Evolutionary conservation across 495 filamentous ascomycete genomes (phyloP).

Genomic region (Aspergillus ellipticus): DNA sequence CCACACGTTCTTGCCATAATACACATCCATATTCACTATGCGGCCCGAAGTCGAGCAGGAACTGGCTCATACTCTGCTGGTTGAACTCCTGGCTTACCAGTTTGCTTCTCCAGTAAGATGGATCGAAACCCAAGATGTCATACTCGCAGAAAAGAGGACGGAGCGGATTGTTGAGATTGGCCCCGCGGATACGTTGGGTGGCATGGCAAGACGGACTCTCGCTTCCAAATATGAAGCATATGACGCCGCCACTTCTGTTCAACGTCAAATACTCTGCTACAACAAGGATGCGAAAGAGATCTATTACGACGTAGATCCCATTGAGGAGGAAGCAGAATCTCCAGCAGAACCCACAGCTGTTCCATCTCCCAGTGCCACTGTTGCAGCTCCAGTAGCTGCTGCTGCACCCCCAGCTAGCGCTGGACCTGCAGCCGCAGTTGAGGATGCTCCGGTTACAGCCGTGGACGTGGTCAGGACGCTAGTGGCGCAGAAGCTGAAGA

Average conservation of each 20-base stretch:
- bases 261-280: constrained; percentile 97
- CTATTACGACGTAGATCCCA: constrained; percentile 96
- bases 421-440: constrained; percentile 45
- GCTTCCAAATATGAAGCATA: constrained; percentile 98
- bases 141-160: constrained; percentile 89
- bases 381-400: constrained; percentile 45
- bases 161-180: constrained; percentile 98
- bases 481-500: constrained; percentile 99
- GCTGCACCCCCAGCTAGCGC: constrained; percentile 35
- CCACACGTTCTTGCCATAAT: constrained; percentile 4
- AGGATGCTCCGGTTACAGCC: constrained; percentile 81
- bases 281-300: constrained; percentile 99
- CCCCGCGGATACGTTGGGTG: constrained; percentile 95
- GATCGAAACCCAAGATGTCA: constrained; percentile 99
- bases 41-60: constrained; percentile 98
- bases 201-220: constrained; percentile 94
- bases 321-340: constrained; percentile 80
- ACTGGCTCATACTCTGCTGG: constrained; percentile 92
- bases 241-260: constrained; percentile 91
- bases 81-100: constrained; percentile 98
- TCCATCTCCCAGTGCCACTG: constrained; percentile 36
- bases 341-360: constrained; percentile 42
- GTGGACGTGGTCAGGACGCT: constrained; percentile 85
- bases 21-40: constrained; percentile 57
- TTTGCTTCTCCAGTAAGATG: constrained; percentile 98